Evolutionary conservation across 257 asterid genomes (phyloP), one percentile per base, ranked within the genome.

Genomic region (Rehmannia glutinosa): DNA sequence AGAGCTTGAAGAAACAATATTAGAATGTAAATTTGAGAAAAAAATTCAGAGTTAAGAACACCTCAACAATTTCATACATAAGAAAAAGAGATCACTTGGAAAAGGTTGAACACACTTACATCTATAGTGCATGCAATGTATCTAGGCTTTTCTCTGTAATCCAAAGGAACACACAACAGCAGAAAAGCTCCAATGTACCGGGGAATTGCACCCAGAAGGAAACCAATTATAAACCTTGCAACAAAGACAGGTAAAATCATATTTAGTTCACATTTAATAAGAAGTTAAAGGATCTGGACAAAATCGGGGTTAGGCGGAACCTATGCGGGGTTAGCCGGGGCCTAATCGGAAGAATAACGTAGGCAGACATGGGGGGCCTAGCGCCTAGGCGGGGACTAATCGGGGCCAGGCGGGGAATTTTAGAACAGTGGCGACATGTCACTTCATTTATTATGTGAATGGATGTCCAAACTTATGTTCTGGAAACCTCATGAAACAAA

Each of bases 171-270:
- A 73, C 96, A 92, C 60, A 89, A 20, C 75, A 92, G 79, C 47
- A 92, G 72, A 72, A 86, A 81, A 67, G 95, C 88, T 74, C 96
- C 97, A 71, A 92, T 74, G 71, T 89, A 92, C 98, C 98, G 89
- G 28, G 98, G 98, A 58, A 92, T 72, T 19, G 88, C 86, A 69
- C 98, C 93, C 64, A 92, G 80, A 70, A 92, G 64, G 82, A 86
- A 92, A 28, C 98, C 98, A 52, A 52, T 63, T 74, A 92, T 83
- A 72, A 92, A 92, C 86, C 97, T 92, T 10, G 76, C 71, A 77
- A 66, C 28, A 20, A 71, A 73, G 36, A 39, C 68, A 38, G 3
- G 28, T 13, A 23, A 53, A 21, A 42, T 68, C 57, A 73, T 49
- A 8, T 4, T 52, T 61, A 21, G 38, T 4, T 33, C 39, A 19